Evolutionary conservation across 768 basidiomycete species (phyloP), one percentile per base, ranked within the genome.

Genomic region (Paxillus ammoniavirescens): DNA sequence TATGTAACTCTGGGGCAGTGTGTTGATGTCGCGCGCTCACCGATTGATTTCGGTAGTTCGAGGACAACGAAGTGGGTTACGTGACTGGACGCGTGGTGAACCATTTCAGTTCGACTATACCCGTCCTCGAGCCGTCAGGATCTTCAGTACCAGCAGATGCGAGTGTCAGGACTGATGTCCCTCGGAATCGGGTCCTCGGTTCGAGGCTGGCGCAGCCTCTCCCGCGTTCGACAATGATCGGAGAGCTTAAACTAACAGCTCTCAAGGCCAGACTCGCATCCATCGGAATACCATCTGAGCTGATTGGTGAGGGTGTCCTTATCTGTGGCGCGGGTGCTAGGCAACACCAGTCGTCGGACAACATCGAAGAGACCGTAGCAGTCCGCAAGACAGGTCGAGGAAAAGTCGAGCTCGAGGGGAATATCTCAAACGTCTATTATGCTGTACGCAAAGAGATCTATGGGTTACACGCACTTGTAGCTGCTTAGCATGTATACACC

Each of bases 231-330:
- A 91, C 95, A 7, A 96, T 98, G 87, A 97, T 99, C 52, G 97
- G 97, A 47, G 97, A 98, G 64, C 82, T 99, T 40, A 94, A 97
- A 67, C 77, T 99, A 28, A 94, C 93, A 1, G 81, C 83, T 2
- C 80, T 99, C 44, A 97, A 98, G 70, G 68, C 85, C n/a, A 83
- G 86, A 5, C 77, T 99, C 18, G 77, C 84, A 5, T 70, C 82
- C 2, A 73, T 92, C 3, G 86, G 87, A 9, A 84, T 98, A 43
- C 87, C 90, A 42, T 92, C 95, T 0, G 95, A 98, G 69, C 86
- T 98, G 52, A 87, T 94, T n/a, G 96, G 96, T 21, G 96, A 98
- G 73, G 97, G 97, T 74, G 89, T 96, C 8, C 77, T 99, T 28
- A 81, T 99, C 35, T 99, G 97, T 65, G 88, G 86, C 37, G 75